phyloP scores from a whole-genome alignment of 148 eudicot species.

The Cornus kousa region DNA sequence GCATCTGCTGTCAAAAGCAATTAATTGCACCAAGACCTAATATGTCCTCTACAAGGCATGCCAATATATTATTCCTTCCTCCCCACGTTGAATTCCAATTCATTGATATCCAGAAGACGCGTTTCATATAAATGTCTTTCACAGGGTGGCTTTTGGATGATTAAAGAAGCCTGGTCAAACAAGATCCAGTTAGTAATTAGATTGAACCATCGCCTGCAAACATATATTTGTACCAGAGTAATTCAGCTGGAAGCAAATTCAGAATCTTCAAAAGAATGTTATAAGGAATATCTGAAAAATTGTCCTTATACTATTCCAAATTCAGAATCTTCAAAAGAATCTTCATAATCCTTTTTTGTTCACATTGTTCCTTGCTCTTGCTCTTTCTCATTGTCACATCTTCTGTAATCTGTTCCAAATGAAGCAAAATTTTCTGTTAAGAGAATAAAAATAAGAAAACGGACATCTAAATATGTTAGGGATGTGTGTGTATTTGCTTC shows the following conservation, averaged over 20 bases:
- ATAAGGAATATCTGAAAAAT: not conserved
- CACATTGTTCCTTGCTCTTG: not conserved
- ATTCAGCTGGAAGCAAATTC: not conserved
- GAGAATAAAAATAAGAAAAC: no score
- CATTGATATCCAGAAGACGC: not conserved
- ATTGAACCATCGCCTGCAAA: constrained; percentile 9
- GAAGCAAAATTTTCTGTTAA: no score
- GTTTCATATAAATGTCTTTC: not conserved
- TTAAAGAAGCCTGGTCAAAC: not conserved
- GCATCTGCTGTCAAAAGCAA: no score
- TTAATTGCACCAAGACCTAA: no score
- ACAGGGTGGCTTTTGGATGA: not conserved
- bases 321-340: no score
- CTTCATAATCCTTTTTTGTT: not conserved
- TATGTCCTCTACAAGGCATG: no score
- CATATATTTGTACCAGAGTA: not conserved
- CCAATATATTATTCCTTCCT: no score
- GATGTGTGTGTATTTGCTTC: no score
- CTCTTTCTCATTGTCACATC: not conserved
- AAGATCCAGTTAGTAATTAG: not conserved
- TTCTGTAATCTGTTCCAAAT: not conserved
- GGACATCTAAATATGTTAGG: no score
- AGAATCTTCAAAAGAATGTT: not conserved
- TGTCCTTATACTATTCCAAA: no score
- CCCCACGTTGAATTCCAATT: no score